Percentiles rank a stretch among this genome's conserved stretches.
These are phyloP conservation scores for Chrysoporthe cubensis DNA, from an alignment of 2,329 filamentous ascomycete species.

Conservation along the genomic window DNA sequence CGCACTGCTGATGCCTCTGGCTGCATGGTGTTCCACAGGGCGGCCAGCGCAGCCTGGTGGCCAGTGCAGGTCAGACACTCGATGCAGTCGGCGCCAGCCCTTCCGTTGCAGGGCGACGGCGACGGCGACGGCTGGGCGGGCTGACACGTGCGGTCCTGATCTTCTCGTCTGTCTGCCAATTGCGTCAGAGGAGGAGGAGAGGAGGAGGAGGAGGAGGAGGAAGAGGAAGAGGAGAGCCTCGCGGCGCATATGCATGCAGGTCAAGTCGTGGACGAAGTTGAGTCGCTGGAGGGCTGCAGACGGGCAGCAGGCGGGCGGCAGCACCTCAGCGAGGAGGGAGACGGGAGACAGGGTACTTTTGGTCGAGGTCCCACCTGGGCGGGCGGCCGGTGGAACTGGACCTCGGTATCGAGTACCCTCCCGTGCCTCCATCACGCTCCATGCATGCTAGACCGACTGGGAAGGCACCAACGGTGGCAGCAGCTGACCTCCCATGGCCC, in stretches of 20 bases:
- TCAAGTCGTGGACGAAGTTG: not conserved
- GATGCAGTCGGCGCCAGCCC: too few species aligned
- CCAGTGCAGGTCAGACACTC: not conserved
- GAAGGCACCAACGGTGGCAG: not conserved
- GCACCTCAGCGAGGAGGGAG: too few species aligned
- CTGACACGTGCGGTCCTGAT: not conserved
- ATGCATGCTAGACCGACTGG: not conserved
- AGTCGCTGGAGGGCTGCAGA: not conserved
- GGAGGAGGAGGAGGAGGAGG: too few species aligned
- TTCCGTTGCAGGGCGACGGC: too few species aligned
- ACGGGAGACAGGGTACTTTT: not conserved
- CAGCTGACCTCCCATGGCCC: slow-evolving; percentile 7
- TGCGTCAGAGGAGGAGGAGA: not conserved
- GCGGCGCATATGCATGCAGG: not conserved
- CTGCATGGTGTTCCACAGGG: not conserved
- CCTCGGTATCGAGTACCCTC: not conserved
- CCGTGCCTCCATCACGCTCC: not conserved
- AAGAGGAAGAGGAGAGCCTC: not conserved
- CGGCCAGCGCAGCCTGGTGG: not conserved
- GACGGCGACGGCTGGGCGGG: not conserved
- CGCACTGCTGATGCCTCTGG: not conserved
- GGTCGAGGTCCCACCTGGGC: not conserved
- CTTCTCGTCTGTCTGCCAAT: not conserved
- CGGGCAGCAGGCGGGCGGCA: not conserved
- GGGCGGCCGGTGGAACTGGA: not conserved